Conservation (phyloP, 495 filamentous ascomycete species). For the Aspergillus sparsus region DNA sequence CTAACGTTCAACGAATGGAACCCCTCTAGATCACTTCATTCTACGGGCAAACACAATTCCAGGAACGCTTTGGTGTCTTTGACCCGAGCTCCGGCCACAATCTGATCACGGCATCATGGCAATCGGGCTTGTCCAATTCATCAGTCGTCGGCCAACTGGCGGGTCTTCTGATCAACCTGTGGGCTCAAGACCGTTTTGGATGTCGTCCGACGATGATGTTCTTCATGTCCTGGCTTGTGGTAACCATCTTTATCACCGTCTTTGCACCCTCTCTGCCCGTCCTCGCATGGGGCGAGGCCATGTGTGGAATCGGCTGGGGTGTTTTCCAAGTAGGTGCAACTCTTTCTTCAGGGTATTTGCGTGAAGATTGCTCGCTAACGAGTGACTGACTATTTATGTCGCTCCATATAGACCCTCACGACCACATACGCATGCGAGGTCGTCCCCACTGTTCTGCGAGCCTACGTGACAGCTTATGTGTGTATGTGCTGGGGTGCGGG, state of each 20-base stretch:
- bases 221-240: constrained; percentile 52
- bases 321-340: constrained; percentile 42
- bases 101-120: constrained; percentile 53
- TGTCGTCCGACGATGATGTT: constrained; percentile 63
- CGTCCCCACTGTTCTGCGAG: constrained; percentile 41
- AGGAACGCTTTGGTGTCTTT: constrained; percentile 32
- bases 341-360: no score
- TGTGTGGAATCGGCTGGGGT: constrained; percentile 31
- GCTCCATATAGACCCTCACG: constrained; percentile 34
- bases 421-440: constrained; percentile 55
- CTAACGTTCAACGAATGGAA: no score
- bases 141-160: constrained; percentile 55
- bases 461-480: constrained; percentile 47
- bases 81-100: constrained; percentile 29
- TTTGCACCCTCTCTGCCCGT: constrained; percentile 25
- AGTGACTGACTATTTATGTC: no score
- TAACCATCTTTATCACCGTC: constrained; percentile 37
- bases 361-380: no score
- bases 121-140: constrained; percentile 64
- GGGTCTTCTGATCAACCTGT: constrained; percentile 63
- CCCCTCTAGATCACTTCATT: constrained; percentile 30
- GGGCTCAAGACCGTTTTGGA: constrained; percentile 62
- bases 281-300: constrained; percentile 22
- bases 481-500: constrained; percentile 51
- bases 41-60: constrained; percentile 36